Evolutionary conservation across 176 grass and related monocot genomes (phyloP).

Genomic region (bread wheat (Triticum aestivum)): IWGSC_CS_RefSeq_v2.1 NC_057812.1:67837682-67838181

Average conservation of each 20-base stretch:
- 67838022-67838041: constrained; percentile 90
- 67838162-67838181: constrained; percentile 43
- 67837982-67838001: constrained; percentile 40
- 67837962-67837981: constrained; percentile 34
- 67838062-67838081: constrained; percentile 50
- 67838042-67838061: constrained; percentile 31
- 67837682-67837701: constrained; percentile 44
- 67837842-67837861: constrained; percentile 33
- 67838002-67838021: constrained; percentile 49
- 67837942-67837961: constrained; percentile 19
- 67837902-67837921: constrained; percentile 50
- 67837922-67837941: constrained; percentile 25
- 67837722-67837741: constrained; percentile 22
- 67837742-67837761: constrained; percentile 62
- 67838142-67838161: constrained; percentile 53
- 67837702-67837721: constrained; percentile 37
- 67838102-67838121: constrained; percentile 48
- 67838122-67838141: constrained; percentile 58
- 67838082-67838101: constrained; percentile 55
- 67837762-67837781: constrained; percentile 67
- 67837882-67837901: constrained; percentile 55
- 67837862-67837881: constrained; percentile 4
- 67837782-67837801: constrained; percentile 36
- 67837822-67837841: constrained; percentile 72
- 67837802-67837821: constrained; percentile 51